These are phyloP conservation scores for Ploettnerulaceae sp. DNA, from an alignment of 2,329 filamentous ascomycete species.

Conservation along the genomic window DNA sequence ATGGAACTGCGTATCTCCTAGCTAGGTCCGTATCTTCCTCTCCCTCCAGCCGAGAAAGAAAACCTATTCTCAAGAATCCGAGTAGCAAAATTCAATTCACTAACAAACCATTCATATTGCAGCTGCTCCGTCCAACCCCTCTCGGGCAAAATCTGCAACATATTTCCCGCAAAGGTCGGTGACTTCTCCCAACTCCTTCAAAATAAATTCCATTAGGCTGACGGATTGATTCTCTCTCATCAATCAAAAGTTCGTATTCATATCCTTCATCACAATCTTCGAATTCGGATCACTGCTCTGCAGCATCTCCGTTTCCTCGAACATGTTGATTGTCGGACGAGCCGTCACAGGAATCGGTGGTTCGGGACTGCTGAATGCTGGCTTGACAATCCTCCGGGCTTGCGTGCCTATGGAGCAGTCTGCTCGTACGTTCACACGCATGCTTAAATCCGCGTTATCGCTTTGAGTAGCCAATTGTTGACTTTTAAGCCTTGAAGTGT, in stretches of 20 bases:
- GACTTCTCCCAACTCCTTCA: not conserved
- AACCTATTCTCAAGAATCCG: too few species aligned
- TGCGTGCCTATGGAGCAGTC: constrained; percentile 14
- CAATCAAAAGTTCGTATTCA: constrained; percentile 13
- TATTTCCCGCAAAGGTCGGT: constrained; percentile 30
- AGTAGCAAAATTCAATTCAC: not conserved
- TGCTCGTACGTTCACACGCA: not conserved
- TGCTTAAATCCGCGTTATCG: too few species aligned
- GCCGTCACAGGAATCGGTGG: constrained; percentile 49
- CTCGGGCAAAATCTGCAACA: constrained; percentile 14
- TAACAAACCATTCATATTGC: constrained; percentile 11
- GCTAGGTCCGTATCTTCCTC: constrained; percentile 27
- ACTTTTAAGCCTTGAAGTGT: too few species aligned
- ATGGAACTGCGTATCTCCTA: constrained; percentile 33
- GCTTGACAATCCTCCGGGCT: constrained; percentile 40
- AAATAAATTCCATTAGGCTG: not conserved
- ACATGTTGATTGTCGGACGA: constrained; percentile 50
- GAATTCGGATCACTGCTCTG: constrained; percentile 53
- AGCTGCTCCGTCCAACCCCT: too few species aligned
- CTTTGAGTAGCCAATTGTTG: too few species aligned
- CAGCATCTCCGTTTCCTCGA: constrained; percentile 42
- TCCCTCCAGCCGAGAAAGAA: too few species aligned
- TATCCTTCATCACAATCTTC: constrained; percentile 42
- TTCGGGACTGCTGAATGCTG: constrained; percentile 47
- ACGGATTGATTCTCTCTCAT: not conserved